Evolutionary conservation across 148 eudicot genomes (phyloP).

Genomic region (Nyssa sinensis): DNA sequence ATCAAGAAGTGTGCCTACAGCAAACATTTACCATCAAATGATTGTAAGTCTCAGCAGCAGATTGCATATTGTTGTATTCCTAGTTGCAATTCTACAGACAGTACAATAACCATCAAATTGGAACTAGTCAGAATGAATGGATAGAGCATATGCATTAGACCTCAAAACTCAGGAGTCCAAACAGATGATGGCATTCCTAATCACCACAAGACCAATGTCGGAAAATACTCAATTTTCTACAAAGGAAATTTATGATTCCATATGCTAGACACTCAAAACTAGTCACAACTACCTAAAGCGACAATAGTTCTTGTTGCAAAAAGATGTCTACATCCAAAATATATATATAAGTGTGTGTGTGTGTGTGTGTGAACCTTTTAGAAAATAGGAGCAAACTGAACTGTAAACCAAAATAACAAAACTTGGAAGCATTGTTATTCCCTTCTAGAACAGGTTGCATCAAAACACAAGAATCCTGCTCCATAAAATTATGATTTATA

Average conservation of each 20-base stretch:
- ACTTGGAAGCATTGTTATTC: too few relatives aligned
- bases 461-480: too few relatives aligned
- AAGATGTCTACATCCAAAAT: background rate
- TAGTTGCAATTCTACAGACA: background rate
- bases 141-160: background rate
- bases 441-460: too few relatives aligned
- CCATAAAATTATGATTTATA: too few relatives aligned
- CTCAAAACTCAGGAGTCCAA: slow-evolving; percentile 1
- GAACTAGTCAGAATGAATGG: background rate
- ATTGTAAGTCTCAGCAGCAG: slow-evolving; percentile 1
- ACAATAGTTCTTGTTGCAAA: background rate
- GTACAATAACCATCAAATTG: background rate
- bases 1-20: slow-evolving; percentile 73
- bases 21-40: slow-evolving; percentile 22
- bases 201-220: background rate
- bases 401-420: too few relatives aligned
- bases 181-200: background rate
- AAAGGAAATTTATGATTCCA: background rate
- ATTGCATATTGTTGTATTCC: background rate
- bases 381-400: too few relatives aligned
- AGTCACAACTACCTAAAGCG: background rate
- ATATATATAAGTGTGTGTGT: background rate
- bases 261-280: background rate
- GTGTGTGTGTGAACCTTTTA: background rate
- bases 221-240: background rate